Percentiles rank a stretch among this genome's conserved stretches.
phyloP scores from a whole-genome alignment of 2,329 filamentous ascomycete species.

The Cyanodermella asteris region DNA sequence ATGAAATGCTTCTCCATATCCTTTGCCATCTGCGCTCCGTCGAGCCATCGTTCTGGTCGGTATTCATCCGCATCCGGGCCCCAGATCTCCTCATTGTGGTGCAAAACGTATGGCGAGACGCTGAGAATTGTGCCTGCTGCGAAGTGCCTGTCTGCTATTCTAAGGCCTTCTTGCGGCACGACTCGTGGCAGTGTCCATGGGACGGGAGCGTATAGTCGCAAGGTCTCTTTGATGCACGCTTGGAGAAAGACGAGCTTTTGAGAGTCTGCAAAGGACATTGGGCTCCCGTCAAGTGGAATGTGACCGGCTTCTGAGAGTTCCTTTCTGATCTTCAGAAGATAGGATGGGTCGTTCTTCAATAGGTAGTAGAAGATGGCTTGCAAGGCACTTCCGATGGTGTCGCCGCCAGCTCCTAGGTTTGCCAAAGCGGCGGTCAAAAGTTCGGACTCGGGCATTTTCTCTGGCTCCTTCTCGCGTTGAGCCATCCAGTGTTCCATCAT shows the following conservation, averaged over 20 bases:
- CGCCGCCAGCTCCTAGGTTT: slow-evolving; percentile 18
- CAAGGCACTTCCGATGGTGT: slow-evolving; percentile 16
- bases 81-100: slow-evolving; percentile 12
- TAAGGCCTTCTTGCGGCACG: slow-evolving; percentile 13
- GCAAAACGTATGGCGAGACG: slow-evolving; percentile 17
- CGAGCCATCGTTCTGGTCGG: slow-evolving; percentile 16
- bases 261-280: slow-evolving; percentile 11
- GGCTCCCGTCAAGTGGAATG: slow-evolving; percentile 1
- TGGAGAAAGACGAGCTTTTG: slow-evolving; percentile 15
- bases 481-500: slow-evolving; percentile 18
- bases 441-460: slow-evolving; percentile 14
- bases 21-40: slow-evolving; percentile 2
- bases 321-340: slow-evolving; percentile 9
- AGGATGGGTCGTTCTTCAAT: slow-evolving; percentile 10
- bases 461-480: slow-evolving; percentile 13
- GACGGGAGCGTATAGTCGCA: slow-evolving; percentile 15
- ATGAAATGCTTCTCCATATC: slow-evolving; percentile 11
- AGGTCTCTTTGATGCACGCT: slow-evolving; percentile 18
- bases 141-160: slow-evolving; percentile 13
- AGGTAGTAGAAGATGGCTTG: slow-evolving; percentile 18
- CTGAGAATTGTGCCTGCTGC: slow-evolving; percentile 12
- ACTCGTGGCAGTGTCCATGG: slow-evolving; percentile 13
- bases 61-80: slow-evolving; percentile 14
- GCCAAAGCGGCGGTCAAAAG: slow-evolving; percentile 15
- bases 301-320: slow-evolving; percentile 8